Evolutionary conservation across 2,329 filamentous ascomycete genomes (phyloP), one percentile per base, ranked within the genome.

Genomic region (Corinectria fuckeliana): DNA sequence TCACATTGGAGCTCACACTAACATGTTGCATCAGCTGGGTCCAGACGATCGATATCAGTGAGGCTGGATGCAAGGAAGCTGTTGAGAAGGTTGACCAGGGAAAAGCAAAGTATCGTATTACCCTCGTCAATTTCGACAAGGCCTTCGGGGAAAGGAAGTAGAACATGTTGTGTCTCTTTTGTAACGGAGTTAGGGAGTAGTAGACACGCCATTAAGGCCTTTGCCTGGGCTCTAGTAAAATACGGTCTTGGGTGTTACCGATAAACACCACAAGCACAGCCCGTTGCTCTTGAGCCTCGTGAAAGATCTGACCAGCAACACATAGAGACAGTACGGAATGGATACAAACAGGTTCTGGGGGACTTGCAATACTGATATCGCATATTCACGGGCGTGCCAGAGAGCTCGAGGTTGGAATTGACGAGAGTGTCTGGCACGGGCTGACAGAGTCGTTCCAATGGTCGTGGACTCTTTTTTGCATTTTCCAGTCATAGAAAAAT

Each of bases 31-130:
- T 18, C 7, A 41, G 38, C 0, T 85, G 82, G 82, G 81, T 89
- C 18, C 80, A 89, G 71, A 80, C 85, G 23, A 79, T 91, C n/a
- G 80, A 86, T 23, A 86, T 92, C 50, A 85, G 84, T 7, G 88
- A 88, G 71, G 81, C 86, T 65, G 88, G 87, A 0, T 88, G 89
- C 71, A 87, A 87, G 74, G 82, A 92, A 77, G 90, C 87, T 0
- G 84, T 92, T 16, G 82, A 88, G 73, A 82, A 88, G 64, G 84
- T 93, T 50, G 86, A 89, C 71, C 86, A 85, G 63, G 90, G 90
- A 67, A 85, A 91, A 72, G 88, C 93, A 13, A 82, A 83, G 30
- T 94, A 91, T 73, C 82, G 91, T 38, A 88, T 91, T 69, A 91
- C 89, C 0, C 74, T 93, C 69, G 86, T 85, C 11, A 85, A 85